These are phyloP conservation scores for Podaxis rugospora DNA, from an alignment of 768 basidiomycete species.

Conservation along the genomic window DNA sequence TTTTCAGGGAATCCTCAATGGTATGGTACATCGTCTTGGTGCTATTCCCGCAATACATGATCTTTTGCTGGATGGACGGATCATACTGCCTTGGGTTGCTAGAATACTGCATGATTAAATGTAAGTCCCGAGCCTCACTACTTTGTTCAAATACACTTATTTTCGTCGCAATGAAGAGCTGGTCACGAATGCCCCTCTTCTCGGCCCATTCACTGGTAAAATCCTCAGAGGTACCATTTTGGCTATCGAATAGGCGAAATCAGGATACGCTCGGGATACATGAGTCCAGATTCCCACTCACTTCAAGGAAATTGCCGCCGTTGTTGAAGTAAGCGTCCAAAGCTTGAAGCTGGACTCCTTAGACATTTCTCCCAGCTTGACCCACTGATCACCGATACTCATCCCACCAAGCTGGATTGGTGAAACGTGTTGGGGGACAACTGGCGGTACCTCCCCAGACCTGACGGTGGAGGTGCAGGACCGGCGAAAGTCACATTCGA, in stretches of 20 bases:
- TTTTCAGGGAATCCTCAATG: constrained; percentile 35
- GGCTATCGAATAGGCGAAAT: constrained; percentile 20
- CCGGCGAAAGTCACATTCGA: too few species aligned
- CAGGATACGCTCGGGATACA: not conserved
- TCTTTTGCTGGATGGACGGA: constrained; percentile 24
- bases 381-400: constrained; percentile 36
- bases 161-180: constrained; percentile 44
- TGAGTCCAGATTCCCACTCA: constrained; percentile 13
- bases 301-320: constrained; percentile 47
- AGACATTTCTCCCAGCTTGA: constrained; percentile 28
- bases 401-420: constrained; percentile 35
- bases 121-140: not conserved
- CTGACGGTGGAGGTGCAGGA: constrained; percentile 23
- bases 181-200: constrained; percentile 36
- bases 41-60: constrained; percentile 33
- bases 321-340: constrained; percentile 35
- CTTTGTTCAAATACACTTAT: constrained; percentile 14
- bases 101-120: constrained; percentile 18
- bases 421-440: constrained; percentile 33
- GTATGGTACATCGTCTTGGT: constrained; percentile 35
- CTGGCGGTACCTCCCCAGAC: constrained; percentile 25
- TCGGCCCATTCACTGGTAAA: constrained; percentile 50
- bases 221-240: constrained; percentile 48
- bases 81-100: constrained; percentile 24
- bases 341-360: constrained; percentile 39